These are phyloP conservation scores for Aspergillus transmontanensis DNA, from an alignment of 2,329 filamentous ascomycete genomes.

Conservation along the genomic window DNA sequence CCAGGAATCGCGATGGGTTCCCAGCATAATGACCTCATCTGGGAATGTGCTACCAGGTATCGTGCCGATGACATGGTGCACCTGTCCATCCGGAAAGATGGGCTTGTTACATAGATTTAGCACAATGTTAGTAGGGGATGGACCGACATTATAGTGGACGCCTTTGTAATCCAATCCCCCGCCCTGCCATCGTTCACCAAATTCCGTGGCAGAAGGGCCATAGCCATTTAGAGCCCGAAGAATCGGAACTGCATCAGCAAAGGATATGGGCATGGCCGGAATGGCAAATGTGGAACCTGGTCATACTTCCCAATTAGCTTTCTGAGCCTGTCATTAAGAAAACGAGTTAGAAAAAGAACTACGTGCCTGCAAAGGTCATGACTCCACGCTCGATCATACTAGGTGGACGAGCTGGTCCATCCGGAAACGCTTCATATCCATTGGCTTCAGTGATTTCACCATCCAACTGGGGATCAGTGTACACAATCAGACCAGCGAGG, in stretches of 20 bases:
- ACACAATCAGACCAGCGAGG: neutral
- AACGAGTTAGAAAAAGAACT: neutral
- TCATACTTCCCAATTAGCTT: too few species aligned
- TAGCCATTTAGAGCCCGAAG: neutral
- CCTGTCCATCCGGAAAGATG: neutral
- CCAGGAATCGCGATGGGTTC: neutral
- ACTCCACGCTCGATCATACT: neutral
- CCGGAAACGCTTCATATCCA: neutral
- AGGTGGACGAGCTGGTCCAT: neutral
- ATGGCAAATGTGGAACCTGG: neutral
- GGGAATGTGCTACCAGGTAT: neutral
- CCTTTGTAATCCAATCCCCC: neutral
- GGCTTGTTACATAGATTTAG: neutral
- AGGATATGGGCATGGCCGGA: neutral
- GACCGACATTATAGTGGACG: neutral
- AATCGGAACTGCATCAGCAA: neutral
- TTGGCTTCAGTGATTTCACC: neutral
- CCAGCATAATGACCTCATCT: neutral
- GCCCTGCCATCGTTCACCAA: neutral
- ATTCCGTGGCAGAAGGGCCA: neutral
- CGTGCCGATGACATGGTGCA: neutral
- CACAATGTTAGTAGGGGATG: neutral
- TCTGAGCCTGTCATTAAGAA: neutral
- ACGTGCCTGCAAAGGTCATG: neutral
- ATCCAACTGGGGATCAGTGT: neutral